A percentile compares a stretch with the other conserved stretches of the same genome.
Evolutionary conservation across 192 early-diverging fungal genomes (phyloP).

Genomic region (Coemansia sp.): DNA sequence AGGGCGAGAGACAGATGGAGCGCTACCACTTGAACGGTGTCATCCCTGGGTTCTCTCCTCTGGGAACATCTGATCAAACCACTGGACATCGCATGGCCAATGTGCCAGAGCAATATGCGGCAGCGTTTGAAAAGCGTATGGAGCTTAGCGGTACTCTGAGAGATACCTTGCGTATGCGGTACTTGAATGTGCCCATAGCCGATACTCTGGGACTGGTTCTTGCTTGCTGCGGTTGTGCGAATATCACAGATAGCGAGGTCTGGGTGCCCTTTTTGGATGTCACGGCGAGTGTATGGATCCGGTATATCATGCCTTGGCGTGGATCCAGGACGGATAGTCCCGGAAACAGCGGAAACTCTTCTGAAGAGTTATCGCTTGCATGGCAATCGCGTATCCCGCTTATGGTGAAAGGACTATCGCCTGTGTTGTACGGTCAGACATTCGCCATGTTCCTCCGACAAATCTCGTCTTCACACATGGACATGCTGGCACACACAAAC

Average conservation of each 20-base stretch:
- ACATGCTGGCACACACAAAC: slow-evolving; percentile 17
- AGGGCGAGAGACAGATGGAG: slow-evolving; percentile 44
- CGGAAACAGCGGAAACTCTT: not conserved
- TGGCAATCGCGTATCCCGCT: slow-evolving; percentile 39
- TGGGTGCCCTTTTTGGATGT: slow-evolving; percentile 35
- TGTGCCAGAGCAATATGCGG: slow-evolving; percentile 3
- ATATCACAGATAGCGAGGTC: slow-evolving; percentile 19
- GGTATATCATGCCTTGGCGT: slow-evolving; percentile 44
- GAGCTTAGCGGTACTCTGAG: slow-evolving; percentile 36
- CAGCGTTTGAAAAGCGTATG: slow-evolving; percentile 20
- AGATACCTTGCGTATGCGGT: slow-evolving; percentile 17
- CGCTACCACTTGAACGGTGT: slow-evolving; percentile 21
- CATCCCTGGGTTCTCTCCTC: not conserved
- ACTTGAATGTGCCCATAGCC: slow-evolving; percentile 8
- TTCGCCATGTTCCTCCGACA: slow-evolving; percentile 23
- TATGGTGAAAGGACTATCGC: slow-evolving; percentile 22
- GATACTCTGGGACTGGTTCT: slow-evolving; percentile 24
- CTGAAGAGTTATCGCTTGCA: slow-evolving; percentile 16
- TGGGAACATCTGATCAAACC: not conserved
- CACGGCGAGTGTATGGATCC: slow-evolving; percentile 27
- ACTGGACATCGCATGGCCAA: not conserved
- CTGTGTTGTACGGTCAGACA: slow-evolving; percentile 30
- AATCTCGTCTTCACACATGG: slow-evolving; percentile 12
- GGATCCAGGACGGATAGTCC: slow-evolving; percentile 4
- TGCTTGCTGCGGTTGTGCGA: slow-evolving; percentile 13